phyloP scores from a whole-genome alignment of 176 grass and related monocot genomes.

The Thinopyrum elongatum region DNA sequence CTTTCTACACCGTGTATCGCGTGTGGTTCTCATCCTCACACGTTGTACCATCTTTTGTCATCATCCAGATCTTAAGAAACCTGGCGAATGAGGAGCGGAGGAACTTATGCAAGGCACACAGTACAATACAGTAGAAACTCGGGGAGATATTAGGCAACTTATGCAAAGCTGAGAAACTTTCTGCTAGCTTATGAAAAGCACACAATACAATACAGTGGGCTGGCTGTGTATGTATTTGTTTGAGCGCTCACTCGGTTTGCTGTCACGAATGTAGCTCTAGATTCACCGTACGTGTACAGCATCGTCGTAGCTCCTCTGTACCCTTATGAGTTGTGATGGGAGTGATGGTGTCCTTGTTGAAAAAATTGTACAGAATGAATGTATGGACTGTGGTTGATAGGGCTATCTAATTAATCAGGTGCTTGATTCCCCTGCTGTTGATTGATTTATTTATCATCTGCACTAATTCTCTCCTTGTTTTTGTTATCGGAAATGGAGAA shows the following conservation, averaged over 20 bases:
- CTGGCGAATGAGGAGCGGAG: no score
- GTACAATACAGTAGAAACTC: no score
- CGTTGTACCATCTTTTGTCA: no score
- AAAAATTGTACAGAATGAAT: constrained; percentile 44
- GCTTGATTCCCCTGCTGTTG: constrained; percentile 2
- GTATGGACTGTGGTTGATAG: constrained; percentile 7
- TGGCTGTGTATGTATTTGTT: background rate
- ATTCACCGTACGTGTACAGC: constrained; percentile 36
- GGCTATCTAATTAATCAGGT: background rate
- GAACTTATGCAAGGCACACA: no score
- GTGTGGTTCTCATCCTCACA: no score
- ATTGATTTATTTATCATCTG: background rate
- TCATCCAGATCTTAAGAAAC: no score
- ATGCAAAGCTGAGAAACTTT: constrained; percentile 42
- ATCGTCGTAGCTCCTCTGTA: background rate
- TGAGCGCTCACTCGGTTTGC: background rate
- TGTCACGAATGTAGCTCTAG: constrained; percentile 23
- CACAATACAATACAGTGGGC: constrained; percentile 1
- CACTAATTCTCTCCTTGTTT: background rate
- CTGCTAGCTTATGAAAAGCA: background rate
- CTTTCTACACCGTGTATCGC: no score
- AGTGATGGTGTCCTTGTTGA: background rate
- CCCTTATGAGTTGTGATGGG: background rate
- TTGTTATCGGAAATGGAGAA: no score
- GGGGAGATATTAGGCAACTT: no score